Base-by-base conservation (phyloP, 495 filamentous ascomycete species). In the Aspergillus bertholletiae region DNA sequence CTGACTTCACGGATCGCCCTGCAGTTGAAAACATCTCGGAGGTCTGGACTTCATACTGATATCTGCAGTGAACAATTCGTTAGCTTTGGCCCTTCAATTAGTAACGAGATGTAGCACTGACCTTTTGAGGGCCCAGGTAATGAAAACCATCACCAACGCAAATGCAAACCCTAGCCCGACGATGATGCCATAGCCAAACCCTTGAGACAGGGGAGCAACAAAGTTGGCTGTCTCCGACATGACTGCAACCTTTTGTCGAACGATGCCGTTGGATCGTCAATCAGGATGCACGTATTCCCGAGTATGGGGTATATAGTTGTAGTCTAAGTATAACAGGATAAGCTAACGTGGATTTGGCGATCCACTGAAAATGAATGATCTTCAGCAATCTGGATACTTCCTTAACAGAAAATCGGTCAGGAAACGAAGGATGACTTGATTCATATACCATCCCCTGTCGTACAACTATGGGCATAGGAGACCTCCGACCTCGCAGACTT, bases 1-100 rank as follows among this genome's bases (percentile, higher is more conserved):
- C 93, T 12, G 90, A 92, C 63, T 96, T 97, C 62, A 97, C 93
- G 9, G 92, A 96, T 44, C 93, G 78, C 17, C 93, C 93, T 45
- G 93, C 93, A 2, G 93, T 97, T 55, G 83, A 91, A 82, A 97
- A 97, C 89, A 95, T 96, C 72, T 97, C 93, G 0, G 90, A 95
- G 1, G 93, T 97, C 72, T 96, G 92, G 7, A 96, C 80, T 73
- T 97, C 93, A 76, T 90, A 80, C 67, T 96, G 93, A 66, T 96
- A 97, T 60, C 84, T 84, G 47, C 27, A 30, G 22, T 34, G 17
- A 37, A 37, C 5, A n/a, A n/a, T 37, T 37, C 34, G 17, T 37
- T n/a, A 37, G 34, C 13, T 37, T 6, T 15, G 34, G 34, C 6
- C 34, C 34, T 5, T 15, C 11, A 37, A 1, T 15, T 37, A 5